Conservation (phyloP, 305 asterid species). For the Solanum chacoense region DNA sequence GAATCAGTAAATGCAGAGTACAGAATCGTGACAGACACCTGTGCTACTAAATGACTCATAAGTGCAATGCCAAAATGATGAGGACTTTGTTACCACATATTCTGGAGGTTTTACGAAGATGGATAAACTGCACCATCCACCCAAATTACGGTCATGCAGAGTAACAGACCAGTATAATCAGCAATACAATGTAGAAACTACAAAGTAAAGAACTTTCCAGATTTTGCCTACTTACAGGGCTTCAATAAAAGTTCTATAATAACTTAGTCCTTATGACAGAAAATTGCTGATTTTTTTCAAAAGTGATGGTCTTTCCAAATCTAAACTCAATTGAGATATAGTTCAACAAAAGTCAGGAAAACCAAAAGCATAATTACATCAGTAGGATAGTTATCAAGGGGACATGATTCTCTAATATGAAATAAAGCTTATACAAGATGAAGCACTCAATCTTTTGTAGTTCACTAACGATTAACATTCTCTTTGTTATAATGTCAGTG, state of each 20-base stretch:
- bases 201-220: neutral
- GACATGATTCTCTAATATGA: neutral
- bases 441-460: neutral
- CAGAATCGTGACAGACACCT: neutral
- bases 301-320: neutral
- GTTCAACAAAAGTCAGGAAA: neutral
- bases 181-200: neutral
- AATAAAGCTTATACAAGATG: neutral
- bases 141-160: neutral
- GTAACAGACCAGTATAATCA: neutral
- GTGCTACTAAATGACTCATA: neutral
- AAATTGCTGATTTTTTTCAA: neutral
- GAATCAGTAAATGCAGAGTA: neutral
- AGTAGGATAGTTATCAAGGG: neutral
- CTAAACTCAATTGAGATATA: neutral
- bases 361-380: neutral
- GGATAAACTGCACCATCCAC: neutral
- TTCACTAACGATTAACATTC: neutral
- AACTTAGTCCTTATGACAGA: neutral
- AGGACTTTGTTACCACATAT: neutral
- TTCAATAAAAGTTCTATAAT: neutral
- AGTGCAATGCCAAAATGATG: neutral
- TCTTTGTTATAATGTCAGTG: neutral
- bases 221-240: neutral
- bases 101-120: neutral